These are phyloP conservation scores for Ambrosiella beaveri DNA, from an alignment of 2,329 filamentous ascomycete species.

Conservation along the genomic window DNA sequence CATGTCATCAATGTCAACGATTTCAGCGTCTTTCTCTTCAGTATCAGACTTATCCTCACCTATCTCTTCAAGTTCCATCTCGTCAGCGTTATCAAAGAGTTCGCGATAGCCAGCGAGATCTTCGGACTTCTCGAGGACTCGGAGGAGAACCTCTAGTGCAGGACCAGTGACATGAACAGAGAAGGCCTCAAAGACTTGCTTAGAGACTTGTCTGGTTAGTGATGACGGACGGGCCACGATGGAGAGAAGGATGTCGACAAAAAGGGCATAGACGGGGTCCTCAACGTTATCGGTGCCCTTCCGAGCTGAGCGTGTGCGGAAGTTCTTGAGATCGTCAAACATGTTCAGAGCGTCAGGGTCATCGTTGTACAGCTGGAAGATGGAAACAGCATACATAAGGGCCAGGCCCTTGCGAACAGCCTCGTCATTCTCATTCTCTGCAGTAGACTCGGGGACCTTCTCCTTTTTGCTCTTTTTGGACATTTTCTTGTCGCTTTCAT, in stretches of 20 bases:
- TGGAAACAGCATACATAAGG: constrained; percentile 65
- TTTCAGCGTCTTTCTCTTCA: constrained; percentile 18
- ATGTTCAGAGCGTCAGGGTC: constrained; percentile 73
- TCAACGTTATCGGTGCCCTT: constrained; percentile 39
- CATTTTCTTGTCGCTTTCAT: constrained; percentile 15
- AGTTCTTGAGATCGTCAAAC: constrained; percentile 63
- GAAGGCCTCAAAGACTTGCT: constrained; percentile 76
- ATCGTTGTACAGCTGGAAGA: constrained; percentile 80
- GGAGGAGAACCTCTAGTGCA: constrained; percentile 47
- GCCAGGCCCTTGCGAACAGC: constrained; percentile 47
- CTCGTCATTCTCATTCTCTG: constrained; percentile 19
- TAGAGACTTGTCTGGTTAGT: constrained; percentile 68
- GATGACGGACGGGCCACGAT: constrained; percentile 75
- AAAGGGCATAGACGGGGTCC: constrained; percentile 27
- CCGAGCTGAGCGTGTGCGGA: constrained; percentile 35
- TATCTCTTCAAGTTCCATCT: constrained; percentile 10
- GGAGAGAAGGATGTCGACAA: constrained; percentile 80
- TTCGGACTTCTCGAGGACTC: constrained; percentile 64
- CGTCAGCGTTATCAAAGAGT: constrained; percentile 57
- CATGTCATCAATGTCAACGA: constrained; percentile 33
- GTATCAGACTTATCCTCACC: constrained; percentile 2
- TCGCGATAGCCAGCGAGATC: constrained; percentile 69
- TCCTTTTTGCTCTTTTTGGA: constrained; percentile 4
- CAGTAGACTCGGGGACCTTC: constrained; percentile 8
- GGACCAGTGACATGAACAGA: constrained; percentile 55